Base-by-base conservation (phyloP, 2,329 filamentous ascomycete genomes). In the Colletotrichum liaoningense region DNA sequence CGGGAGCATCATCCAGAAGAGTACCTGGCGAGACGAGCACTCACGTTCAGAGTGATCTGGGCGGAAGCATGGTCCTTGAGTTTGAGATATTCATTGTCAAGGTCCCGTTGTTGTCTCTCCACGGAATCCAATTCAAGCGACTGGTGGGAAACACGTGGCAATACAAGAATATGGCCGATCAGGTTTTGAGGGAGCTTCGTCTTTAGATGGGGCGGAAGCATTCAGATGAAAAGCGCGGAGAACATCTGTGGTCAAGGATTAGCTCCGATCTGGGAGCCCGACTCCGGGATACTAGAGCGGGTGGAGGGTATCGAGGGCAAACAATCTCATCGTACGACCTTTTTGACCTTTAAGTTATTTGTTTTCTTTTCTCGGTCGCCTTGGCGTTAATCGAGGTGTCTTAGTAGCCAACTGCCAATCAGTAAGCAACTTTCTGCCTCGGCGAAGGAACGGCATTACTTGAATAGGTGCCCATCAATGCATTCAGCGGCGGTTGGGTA, bases 11-110 rank as follows among this genome's bases (percentile, higher is more conserved):
- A 6, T 86, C 88, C 24, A 86, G 89, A 63, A 85, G 90, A 67
- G 89, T 93, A 1, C 91, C 94, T 1, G 96, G 95, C 26, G 97
- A 97, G 84, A 98, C 95, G 28, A 95, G 92, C 63, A 98, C 95
- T 4, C 94, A 97, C 73, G 95, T 98, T 28, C 95, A 97, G 81
- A 96, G 91, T 77, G 96, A 98, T 78, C 89, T 97, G 33, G 95
- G 95, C 3, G 93, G 91, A 71, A 96, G 91, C 82, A 92, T 97
- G 89, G 88, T 94, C 52, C 86, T 98, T 65, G 92, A 94, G 76
- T 99, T 98, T 80, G 97, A 99, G 81, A 98, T 98, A 75, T 92
- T 98, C 77, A 97, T 99, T 77, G 97, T 99, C 81, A 99, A 99
- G 84, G 95, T 99, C 30, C 97, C 97, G 14, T 86, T 99, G 64